These are phyloP conservation scores for Penicillium desertorum DNA, from an alignment of 495 filamentous ascomycete species.

Conservation along the genomic window DNA sequence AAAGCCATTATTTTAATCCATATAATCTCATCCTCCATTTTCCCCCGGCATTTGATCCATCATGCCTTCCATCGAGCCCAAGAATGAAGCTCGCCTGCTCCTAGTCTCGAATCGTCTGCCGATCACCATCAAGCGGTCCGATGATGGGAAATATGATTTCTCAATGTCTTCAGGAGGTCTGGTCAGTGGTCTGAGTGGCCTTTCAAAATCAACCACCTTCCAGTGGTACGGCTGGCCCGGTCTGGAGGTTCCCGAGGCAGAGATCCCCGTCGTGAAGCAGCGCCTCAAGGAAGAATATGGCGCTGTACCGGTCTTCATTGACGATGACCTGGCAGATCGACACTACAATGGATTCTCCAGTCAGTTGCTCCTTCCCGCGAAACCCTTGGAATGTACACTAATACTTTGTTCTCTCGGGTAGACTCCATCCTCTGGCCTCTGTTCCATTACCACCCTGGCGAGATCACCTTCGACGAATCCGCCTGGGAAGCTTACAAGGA, in stretches of 20 bases:
- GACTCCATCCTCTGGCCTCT: constrained; percentile 97
- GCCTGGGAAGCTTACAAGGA: constrained; percentile 91
- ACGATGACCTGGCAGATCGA: constrained; percentile 73
- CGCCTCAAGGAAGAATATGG: constrained; percentile 70
- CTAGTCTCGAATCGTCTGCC: constrained; percentile 92
- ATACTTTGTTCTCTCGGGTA: constrained; percentile 32
- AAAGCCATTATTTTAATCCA: not conserved
- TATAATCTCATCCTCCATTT: not conserved
- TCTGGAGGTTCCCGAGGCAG: constrained; percentile 73
- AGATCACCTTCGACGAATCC: constrained; percentile 94
- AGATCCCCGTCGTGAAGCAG: constrained; percentile 60
- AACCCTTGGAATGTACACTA: not conserved
- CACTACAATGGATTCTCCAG: constrained; percentile 89
- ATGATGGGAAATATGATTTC: constrained; percentile 81
- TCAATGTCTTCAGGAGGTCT: constrained; percentile 94
- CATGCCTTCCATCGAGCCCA: constrained; percentile 38
- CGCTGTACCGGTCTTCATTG: constrained; percentile 74
- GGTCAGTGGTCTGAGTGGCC: constrained; percentile 83
- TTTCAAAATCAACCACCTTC: constrained; percentile 89
- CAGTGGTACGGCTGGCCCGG: constrained; percentile 99
- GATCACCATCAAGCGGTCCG: constrained; percentile 89
- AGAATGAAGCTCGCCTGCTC: constrained; percentile 57
- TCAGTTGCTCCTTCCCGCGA: constrained; percentile 42
- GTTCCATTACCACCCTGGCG: constrained; percentile 96
- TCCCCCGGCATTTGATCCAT: not conserved